Conservation (phyloP, 495 filamentous ascomycete genomes). For the Cetradonia linearis region DNA sequence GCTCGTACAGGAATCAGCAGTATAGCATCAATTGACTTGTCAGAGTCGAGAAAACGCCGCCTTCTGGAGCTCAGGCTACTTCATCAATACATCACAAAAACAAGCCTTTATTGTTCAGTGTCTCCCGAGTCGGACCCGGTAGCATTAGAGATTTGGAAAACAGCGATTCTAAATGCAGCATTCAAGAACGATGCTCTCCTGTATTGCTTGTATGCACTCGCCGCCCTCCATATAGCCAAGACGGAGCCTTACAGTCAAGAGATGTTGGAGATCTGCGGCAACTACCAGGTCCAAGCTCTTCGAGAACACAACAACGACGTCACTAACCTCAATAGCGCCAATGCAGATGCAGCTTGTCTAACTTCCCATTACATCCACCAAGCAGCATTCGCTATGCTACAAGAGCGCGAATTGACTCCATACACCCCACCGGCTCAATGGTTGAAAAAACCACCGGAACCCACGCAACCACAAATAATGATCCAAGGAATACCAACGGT, state of each 20-base stretch:
- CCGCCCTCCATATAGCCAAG: conserved; percentile 28
- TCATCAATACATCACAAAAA: conserved; percentile 29
- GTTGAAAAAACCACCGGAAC: no score
- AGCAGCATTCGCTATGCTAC: conserved; percentile 27
- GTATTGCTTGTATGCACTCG: conserved; percentile 29
- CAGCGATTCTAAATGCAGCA: conserved; percentile 25
- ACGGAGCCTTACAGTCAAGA: conserved; percentile 13
- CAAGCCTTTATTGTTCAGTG: conserved; percentile 11
- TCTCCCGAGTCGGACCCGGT: conserved; percentile 14
- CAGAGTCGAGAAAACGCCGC: conserved; percentile 29
- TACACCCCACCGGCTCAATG: conserved; percentile 34
- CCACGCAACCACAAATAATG: no score
- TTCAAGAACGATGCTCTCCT: conserved; percentile 31
- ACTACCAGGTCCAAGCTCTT: conserved; percentile 30
- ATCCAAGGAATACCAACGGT: no score
- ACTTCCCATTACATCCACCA: conserved; percentile 23
- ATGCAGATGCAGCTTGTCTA: conserved; percentile 32
- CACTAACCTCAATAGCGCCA: conserved; percentile 24
- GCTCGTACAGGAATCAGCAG: conserved; percentile 15
- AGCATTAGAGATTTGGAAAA: conserved; percentile 23
- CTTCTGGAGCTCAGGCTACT: conserved; percentile 31
- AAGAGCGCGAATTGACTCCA: conserved; percentile 26
- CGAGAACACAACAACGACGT: conserved; percentile 31
- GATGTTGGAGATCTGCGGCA: conserved; percentile 25
- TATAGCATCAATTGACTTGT: conserved; percentile 17